phyloP scores from a whole-genome alignment of 148 eudicot genomes.

The Camellia sinensis region DNA sequence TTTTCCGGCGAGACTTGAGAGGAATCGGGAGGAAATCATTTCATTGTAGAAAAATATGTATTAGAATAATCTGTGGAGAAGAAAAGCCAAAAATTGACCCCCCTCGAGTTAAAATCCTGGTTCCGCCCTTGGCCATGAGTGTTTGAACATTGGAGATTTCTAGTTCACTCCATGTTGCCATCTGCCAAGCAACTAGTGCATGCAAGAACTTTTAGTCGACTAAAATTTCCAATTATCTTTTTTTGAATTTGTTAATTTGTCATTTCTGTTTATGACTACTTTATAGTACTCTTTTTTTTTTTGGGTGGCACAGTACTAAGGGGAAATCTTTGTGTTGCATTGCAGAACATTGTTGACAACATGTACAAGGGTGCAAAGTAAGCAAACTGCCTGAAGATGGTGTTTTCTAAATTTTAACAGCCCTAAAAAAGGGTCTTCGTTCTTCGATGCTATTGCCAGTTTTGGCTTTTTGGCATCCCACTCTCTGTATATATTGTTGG shows the following conservation, averaged over 20 bases:
- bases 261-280: neutral
- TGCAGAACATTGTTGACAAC: slow-evolving; percentile 62
- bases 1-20: too few relatives aligned
- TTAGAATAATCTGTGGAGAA: too few relatives aligned
- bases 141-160: neutral
- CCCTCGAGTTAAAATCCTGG: too few relatives aligned
- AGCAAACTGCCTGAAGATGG: slow-evolving; percentile 26
- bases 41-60: too few relatives aligned
- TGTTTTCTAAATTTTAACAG: too few relatives aligned
- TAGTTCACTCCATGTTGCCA: neutral
- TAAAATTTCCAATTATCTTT: neutral
- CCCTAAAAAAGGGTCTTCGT: neutral
- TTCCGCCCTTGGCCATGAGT: too few relatives aligned
- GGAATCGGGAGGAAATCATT: too few relatives aligned
- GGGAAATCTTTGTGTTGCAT: neutral
- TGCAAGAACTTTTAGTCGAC: neutral
- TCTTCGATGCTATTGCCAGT: neutral
- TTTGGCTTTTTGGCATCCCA: neutral
- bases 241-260: neutral
- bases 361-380: slow-evolving; percentile 56
- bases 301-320: neutral
- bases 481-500: slow-evolving; percentile 4
- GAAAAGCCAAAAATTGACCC: too few relatives aligned
- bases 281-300: neutral
- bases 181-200: neutral